Conservation (phyloP, 805 yeast genomes). For the Candida morakotiae region DNA sequence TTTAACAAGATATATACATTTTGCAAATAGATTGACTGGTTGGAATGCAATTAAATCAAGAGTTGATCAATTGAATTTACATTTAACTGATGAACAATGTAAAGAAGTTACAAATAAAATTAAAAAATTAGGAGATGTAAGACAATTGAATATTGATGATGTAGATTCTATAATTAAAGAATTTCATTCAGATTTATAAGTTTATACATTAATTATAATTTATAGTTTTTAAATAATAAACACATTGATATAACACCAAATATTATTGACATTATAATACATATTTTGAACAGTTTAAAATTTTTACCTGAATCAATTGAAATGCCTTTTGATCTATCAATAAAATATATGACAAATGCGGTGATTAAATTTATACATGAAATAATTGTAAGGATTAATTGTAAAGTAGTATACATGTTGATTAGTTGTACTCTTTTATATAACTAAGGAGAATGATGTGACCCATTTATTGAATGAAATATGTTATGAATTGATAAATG, state of each 20-base stretch:
- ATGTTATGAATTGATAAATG: too few relatives aligned
- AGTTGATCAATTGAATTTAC: constrained; percentile 92
- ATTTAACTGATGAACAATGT: constrained; percentile 85
- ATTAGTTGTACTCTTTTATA: too few relatives aligned
- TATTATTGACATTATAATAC: constrained; percentile 16
- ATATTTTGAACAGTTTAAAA: constrained; percentile 15
- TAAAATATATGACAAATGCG: constrained; percentile 13
- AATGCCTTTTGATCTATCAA: constrained; percentile 12
- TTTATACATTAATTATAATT: too few relatives aligned
- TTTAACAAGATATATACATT: constrained; percentile 91
- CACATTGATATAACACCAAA: constrained; percentile 16
- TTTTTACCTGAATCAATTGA: constrained; percentile 16
- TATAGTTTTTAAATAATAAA: constrained; percentile 9
- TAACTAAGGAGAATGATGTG: too few relatives aligned
- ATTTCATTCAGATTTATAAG: constrained; percentile 62
- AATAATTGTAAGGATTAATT: constrained; percentile 14
- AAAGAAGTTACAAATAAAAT: constrained; percentile 94
- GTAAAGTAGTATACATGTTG: constrained; percentile 10
- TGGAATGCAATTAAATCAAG: constrained; percentile 99
- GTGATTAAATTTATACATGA: constrained; percentile 15
- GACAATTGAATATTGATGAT: constrained; percentile 92
- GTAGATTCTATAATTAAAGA: constrained; percentile 96
- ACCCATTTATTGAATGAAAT: neutral
- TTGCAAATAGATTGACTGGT: constrained; percentile 96
- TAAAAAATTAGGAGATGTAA: constrained; percentile 90